These are phyloP conservation scores for Canavalia ensiformis DNA, from an alignment of 306 rosid genomes.

Conservation along the genomic window DNA sequence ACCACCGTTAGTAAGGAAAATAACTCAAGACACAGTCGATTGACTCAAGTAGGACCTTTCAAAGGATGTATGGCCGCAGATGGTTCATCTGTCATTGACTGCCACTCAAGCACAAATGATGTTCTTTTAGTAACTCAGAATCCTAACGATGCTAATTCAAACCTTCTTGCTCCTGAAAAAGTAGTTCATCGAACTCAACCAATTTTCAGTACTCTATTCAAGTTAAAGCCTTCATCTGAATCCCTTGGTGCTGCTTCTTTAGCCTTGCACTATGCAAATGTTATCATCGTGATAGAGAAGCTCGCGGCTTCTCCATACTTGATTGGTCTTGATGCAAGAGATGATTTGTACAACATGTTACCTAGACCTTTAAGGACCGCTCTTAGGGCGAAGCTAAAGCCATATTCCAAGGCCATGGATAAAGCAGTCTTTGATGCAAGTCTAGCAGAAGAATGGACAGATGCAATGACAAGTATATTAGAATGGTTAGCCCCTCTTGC, in stretches of 20 bases:
- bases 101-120: conserved; percentile 56
- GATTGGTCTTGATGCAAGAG: conserved; percentile 97
- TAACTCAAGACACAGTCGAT: conserved; percentile 60
- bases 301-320: conserved; percentile 93
- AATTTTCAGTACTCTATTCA: conserved; percentile 58
- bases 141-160: conserved; percentile 47
- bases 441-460: conserved; percentile 90
- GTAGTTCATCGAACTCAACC: conserved; percentile 49
- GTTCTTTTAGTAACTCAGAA: conserved; percentile 53
- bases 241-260: conserved; percentile 92
- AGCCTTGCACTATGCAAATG: conserved; percentile 96
- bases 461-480: conserved; percentile 74
- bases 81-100: conserved; percentile 58
- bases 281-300: conserved; percentile 85
- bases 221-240: conserved; percentile 78
- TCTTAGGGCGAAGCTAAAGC: conserved; percentile 81
- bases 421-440: conserved; percentile 67
- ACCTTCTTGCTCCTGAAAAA: conserved; percentile 49
- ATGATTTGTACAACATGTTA: conserved; percentile 93
- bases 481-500: conserved; percentile 99
- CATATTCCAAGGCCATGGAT: conserved; percentile 70
- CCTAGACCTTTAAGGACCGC: conserved; percentile 75
- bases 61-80: conserved; percentile 72
- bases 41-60: conserved; percentile 93
- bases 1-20: conserved; percentile 58